Evolutionary conservation across 352 stramenopile genomes (phyloP), one percentile per base, ranked within the genome.

Genomic region (Detonula confervacea): DNA sequence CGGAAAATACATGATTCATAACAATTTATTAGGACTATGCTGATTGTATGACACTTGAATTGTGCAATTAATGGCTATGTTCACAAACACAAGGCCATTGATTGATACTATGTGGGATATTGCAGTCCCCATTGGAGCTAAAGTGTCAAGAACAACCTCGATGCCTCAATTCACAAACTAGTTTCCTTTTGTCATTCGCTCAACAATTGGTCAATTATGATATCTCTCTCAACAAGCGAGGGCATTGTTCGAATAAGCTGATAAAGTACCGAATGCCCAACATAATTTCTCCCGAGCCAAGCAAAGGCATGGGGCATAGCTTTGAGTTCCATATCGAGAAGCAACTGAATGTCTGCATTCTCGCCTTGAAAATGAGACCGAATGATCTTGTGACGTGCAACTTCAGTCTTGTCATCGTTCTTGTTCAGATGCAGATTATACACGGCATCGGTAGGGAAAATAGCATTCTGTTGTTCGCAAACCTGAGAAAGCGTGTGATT

Each of bases 231-330:
- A 16, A 27, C 11, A 3, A 52, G 25, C 3, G 20, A 24, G 2
- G 44, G 1, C 25, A 6, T 3, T 2, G 16, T 52, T 25, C 9
- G 44, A 9, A 52, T 20, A 27, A 57, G 33, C 27, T 57, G 2
- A 35, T 57, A 57, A 18, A 57, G 7, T 24, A 57, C 1, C 5
- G 20, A 57, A 35, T 11, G 7, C 14, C 24, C 47, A 35, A 12
- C 3, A 8, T 22, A 16, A 63, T 63, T 29, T 12, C 24, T 62
- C 14, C 12, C 54, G 22, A 62, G 35, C 59, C 59, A 68, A 68
- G 39, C 59, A 25, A 68, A 8, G 2, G 59, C 35, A 55, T 55
- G 29, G 1, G 59, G 59, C 29, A 68, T 14, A 11, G 29, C 16
- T 11, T 55, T 30, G 11, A 55, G 24, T 7, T 9, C 33, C 59